A percentile compares a stretch with the other conserved stretches of the same genome.
These are phyloP conservation scores for Plasmopara viticola DNA, from an alignment of 352 stramenopile species.

Conservation along the genomic window DNA sequence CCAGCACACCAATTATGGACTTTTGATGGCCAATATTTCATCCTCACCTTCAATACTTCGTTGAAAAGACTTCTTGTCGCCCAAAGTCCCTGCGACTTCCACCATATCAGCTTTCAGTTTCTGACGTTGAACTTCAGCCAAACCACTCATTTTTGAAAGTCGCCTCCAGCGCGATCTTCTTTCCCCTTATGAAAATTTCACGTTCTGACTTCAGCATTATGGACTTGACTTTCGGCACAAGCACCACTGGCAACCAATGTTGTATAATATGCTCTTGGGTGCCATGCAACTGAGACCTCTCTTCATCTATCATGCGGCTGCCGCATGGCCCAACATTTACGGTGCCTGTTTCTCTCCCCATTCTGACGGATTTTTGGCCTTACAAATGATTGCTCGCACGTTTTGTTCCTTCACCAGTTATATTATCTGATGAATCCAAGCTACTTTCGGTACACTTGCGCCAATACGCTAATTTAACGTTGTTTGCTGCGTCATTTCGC, in stretches of 20 bases:
- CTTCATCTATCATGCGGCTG: background rate
- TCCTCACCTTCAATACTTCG: background rate
- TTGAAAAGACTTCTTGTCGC: background rate
- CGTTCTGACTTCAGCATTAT: background rate
- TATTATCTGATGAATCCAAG: background rate
- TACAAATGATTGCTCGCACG: background rate
- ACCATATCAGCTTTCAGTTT: no score
- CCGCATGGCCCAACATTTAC: background rate
- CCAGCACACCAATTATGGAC: background rate
- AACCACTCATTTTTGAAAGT: no score
- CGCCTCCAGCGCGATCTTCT: no score
- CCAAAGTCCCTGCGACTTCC: no score
- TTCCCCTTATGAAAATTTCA: no score
- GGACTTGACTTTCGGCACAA: slow-evolving; percentile 7
- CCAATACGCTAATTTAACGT: slow-evolving; percentile 6
- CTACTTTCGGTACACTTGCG: background rate
- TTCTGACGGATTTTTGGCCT: slow-evolving; percentile 2
- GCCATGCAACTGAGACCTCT: background rate
- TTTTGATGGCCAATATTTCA: background rate
- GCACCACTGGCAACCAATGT: slow-evolving; percentile 1
- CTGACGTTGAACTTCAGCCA: no score
- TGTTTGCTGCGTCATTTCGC: slow-evolving; percentile 1
- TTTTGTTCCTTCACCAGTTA: no score
- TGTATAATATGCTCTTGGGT: slow-evolving; percentile 1
- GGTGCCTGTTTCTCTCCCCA: background rate